Base-by-base conservation (phyloP, 148 eudicot genomes). In the Rhododendron kiyosumense region DNA sequence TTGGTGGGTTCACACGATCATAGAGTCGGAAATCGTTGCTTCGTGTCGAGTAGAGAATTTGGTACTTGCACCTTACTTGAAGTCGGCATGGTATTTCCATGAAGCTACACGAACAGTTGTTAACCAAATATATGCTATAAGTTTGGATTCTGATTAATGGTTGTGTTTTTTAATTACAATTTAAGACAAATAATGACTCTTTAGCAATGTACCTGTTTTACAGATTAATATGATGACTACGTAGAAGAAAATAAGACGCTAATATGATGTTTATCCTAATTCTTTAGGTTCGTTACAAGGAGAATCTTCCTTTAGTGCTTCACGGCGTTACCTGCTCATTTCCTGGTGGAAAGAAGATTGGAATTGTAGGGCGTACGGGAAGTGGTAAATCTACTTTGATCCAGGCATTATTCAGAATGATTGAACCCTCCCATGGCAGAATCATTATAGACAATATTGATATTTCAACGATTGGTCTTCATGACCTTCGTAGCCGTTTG, bases 311-410 rank as follows among this genome's bases (percentile, higher is more conserved):
- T 34, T 84, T 93, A 51, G 99, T 96, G 87, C 94, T 96, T 86
- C 98, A 91, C 87, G 96, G 94, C 69, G 83, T 96, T 87, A 91
- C 93, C 22, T 96, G 97, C 91, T 91, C 85, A 48, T 95, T 96
- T 89, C 98, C 96, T 69, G 99, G 99, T 81, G 98, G 98, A 48
- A 92, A 89, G 88, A 96, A 95, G 90, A 95, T 94, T 83, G 99
- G 98, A 81, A 94, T 96, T 81, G 99, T 96, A 79, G 99, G 99
- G 59, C 96, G 99, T 32, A 96, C 99, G 57, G 99, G 99, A 71
- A 95, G 99, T 91, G 99, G 99, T 5, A 96, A 96, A 89, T 95
- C 99, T 52, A 95, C 99, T 87, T 78, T 96, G 87, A 95, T 96
- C 84, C 99, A 96, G 84, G 95, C 99, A 79, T 84, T 96, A 63